These are phyloP conservation scores for Mycosarcoma maydis DNA, from an alignment of 1,284 basidiomycete species.

Conservation along the genomic window DNA sequence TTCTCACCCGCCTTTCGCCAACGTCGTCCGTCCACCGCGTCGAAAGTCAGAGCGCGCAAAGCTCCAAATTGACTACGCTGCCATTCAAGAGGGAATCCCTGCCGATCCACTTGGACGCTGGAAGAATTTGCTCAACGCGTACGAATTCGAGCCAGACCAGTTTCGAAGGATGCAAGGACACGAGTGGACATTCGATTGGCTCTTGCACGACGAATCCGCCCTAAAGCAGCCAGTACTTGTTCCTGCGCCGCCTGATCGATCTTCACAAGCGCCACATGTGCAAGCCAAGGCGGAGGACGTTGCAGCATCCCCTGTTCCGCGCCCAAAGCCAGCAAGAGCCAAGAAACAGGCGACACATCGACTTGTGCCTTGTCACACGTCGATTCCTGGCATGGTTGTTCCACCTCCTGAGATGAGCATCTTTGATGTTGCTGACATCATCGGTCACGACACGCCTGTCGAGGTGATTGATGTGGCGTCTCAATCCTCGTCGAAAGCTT, in stretches of 20 bases:
- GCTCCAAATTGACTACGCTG: conserved; percentile 54
- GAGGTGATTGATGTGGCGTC: conserved; percentile 67
- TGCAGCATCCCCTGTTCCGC: not conserved
- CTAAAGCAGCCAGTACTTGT: conserved; percentile 47
- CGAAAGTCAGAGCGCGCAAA: conserved; percentile 45
- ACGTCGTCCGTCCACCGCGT: conserved; percentile 34
- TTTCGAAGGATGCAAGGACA: conserved; percentile 43
- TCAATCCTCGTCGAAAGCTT: conserved; percentile 63
- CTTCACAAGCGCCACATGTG: not conserved
- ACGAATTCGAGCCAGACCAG: conserved; percentile 30
- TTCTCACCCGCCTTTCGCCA: conserved; percentile 19
- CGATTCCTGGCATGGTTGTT: conserved; percentile 76
- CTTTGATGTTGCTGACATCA: conserved; percentile 79
- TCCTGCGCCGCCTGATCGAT: conserved; percentile 11
- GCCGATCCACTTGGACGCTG: conserved; percentile 54
- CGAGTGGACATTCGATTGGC: conserved; percentile 57
- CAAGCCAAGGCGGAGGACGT: conserved; percentile 1
- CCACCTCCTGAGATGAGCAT: conserved; percentile 76
- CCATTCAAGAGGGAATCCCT: conserved; percentile 57
- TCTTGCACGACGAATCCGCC: conserved; percentile 34
- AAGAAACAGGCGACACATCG: conserved; percentile 10
- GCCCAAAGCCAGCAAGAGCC: not conserved
- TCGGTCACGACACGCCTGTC: conserved; percentile 70
- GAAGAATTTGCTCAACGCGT: conserved; percentile 38
- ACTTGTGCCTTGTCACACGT: conserved; percentile 20